Evolutionary conservation across 805 yeast genomes (phyloP).

Genomic region (Lipomyces lipofer): DNA sequence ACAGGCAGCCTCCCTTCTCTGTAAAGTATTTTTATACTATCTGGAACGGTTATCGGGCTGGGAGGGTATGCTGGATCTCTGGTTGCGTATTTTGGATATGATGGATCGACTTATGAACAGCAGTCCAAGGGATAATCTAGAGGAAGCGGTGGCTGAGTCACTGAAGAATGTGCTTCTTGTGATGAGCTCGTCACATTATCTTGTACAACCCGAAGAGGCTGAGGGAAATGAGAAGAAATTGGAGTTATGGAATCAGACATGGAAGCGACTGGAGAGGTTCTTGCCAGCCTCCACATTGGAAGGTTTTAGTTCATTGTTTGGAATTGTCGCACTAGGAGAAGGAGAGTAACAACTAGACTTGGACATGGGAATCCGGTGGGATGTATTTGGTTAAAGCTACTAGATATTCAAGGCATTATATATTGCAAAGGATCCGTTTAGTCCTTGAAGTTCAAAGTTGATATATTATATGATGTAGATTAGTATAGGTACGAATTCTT

Average conservation of each 20-base stretch:
- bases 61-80: constrained; percentile 37
- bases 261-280: constrained; percentile 41
- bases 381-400: no score
- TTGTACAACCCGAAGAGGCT: constrained; percentile 31
- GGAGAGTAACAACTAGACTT: no score
- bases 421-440: no score
- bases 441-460: no score
- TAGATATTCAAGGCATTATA: no score
- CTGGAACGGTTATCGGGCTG: constrained; percentile 39
- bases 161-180: constrained; percentile 46
- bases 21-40: constrained; percentile 62
- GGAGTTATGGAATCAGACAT: constrained; percentile 43
- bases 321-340: no score
- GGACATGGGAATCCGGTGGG: no score
- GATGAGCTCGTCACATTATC: constrained; percentile 37
- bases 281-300: constrained; percentile 40
- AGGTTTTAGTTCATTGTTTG: no score
- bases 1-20: constrained; percentile 64
- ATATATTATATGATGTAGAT: no score
- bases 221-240: constrained; percentile 35
- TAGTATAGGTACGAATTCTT: no score
- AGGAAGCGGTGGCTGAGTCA: constrained; percentile 45
- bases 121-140: constrained; percentile 42
- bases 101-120: constrained; percentile 44
- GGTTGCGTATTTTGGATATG: constrained; percentile 43